phyloP scores from a whole-genome alignment of 2,329 filamentous ascomycete genomes.

The Aspergillus latus region DNA sequence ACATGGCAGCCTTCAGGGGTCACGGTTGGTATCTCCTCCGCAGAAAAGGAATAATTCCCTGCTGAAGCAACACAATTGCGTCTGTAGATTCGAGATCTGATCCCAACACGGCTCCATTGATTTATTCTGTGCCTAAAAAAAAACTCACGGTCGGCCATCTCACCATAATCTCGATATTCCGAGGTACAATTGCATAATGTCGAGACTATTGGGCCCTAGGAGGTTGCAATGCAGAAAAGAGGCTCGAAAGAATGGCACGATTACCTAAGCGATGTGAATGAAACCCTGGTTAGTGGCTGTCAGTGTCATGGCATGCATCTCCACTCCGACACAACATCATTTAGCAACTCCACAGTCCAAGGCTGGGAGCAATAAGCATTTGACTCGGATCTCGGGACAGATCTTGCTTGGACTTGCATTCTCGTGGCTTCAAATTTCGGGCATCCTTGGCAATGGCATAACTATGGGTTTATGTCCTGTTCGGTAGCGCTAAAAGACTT shows the following conservation, averaged over 20 bases:
- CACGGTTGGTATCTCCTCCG: background rate
- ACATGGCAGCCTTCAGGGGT: background rate
- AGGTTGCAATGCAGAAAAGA: background rate
- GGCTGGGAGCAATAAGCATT: background rate
- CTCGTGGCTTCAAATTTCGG: background rate
- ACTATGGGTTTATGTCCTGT: background rate
- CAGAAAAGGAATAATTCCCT: background rate
- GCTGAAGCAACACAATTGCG: background rate
- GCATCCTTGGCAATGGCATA: background rate
- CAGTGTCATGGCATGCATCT: background rate
- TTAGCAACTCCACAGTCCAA: background rate
- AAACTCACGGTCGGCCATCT: background rate
- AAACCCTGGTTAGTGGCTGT: background rate
- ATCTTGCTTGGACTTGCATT: background rate
- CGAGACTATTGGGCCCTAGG: background rate
- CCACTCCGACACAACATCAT: background rate
- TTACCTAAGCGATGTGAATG: background rate
- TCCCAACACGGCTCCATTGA: background rate
- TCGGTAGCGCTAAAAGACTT: background rate
- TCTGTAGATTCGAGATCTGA: background rate
- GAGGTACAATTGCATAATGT: background rate
- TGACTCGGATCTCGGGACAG: background rate
- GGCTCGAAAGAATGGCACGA: background rate
- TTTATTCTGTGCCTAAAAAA: background rate
- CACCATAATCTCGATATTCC: background rate